These are phyloP conservation scores for Saccharomycopsis javanensis DNA, from an alignment of 805 yeast genomes.

Conservation along the genomic window DNA sequence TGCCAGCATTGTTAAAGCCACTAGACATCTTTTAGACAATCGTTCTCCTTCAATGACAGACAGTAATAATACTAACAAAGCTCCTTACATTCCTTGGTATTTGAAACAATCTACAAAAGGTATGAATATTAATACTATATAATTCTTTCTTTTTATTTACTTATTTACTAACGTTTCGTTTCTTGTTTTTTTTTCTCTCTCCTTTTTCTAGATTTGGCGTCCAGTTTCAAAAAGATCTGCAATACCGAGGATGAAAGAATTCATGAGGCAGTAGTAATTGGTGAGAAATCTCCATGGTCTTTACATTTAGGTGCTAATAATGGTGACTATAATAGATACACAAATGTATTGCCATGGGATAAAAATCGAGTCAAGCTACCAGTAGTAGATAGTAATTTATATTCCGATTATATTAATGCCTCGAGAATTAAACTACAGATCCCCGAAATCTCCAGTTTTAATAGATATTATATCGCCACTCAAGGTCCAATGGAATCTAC, in stretches of 20 bases:
- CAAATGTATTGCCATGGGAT: constrained; percentile 59
- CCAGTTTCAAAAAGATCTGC: constrained; percentile 28
- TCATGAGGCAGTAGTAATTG: constrained; percentile 28
- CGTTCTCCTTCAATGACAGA: background rate
- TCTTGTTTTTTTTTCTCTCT: no score
- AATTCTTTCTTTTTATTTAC: background rate
- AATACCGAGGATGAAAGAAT: constrained; percentile 30
- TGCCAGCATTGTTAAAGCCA: background rate
- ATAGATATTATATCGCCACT: constrained; percentile 46
- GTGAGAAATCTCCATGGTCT: constrained; percentile 18
- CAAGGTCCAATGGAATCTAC: constrained; percentile 78
- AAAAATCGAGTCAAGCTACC: constrained; percentile 40
- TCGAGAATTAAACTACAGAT: constrained; percentile 46
- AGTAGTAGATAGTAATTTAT: constrained; percentile 9
- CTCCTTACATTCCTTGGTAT: constrained; percentile 12
- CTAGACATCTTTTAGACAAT: background rate
- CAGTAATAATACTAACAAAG: background rate
- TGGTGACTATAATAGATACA: constrained; percentile 31
- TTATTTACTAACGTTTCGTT: background rate
- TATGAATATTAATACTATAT: background rate
- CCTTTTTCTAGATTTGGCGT: constrained; percentile 15
- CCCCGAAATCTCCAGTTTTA: constrained; percentile 11
- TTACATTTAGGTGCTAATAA: constrained; percentile 19
- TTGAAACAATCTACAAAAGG: constrained; percentile 12
- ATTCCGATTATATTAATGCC: constrained; percentile 73